Evolutionary conservation across 1,284 basidiomycete genomes (phyloP).

Genomic region (Cryptococcus floricola): DNA sequence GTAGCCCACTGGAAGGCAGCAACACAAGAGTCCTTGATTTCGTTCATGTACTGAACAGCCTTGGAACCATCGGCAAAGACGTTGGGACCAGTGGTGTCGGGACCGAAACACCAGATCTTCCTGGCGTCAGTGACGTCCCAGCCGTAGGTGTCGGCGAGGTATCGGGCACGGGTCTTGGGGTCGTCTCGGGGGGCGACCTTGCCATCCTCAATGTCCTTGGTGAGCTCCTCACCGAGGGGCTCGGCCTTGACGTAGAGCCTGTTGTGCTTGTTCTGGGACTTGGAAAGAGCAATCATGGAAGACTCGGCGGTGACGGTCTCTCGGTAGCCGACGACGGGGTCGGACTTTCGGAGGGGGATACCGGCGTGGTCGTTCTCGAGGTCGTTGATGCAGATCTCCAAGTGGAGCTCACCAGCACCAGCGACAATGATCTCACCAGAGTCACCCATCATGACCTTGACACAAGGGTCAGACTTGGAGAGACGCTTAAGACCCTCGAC

Average conservation of each 20-base stretch:
- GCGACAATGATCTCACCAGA: slow-evolving; percentile 98
- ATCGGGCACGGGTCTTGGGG: slow-evolving; percentile 93
- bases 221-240: slow-evolving; percentile 91
- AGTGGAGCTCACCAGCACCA: slow-evolving; percentile 97
- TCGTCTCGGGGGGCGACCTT: slow-evolving; percentile 89
- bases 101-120: slow-evolving; percentile 99
- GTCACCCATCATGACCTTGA: slow-evolving; percentile 90
- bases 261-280: slow-evolving; percentile 99
- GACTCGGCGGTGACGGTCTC: slow-evolving; percentile 98
- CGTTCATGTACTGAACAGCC: slow-evolving; percentile 95
- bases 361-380: slow-evolving; percentile 99
- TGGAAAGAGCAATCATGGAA: slow-evolving; percentile 92
- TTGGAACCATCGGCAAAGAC: slow-evolving; percentile 97
- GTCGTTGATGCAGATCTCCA: slow-evolving; percentile 99
- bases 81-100: slow-evolving; percentile 96
- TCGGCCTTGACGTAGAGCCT: slow-evolving; percentile 91
- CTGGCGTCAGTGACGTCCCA: slow-evolving; percentile 99
- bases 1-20: slow-evolving; percentile 99
- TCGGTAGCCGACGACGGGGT: slow-evolving; percentile 97
- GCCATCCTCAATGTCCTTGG: slow-evolving; percentile 86
- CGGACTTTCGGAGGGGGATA: slow-evolving; percentile 97
- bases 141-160: slow-evolving; percentile 92
- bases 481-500: slow-evolving; percentile 99
- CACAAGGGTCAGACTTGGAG: slow-evolving; percentile 99
- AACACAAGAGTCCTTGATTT: slow-evolving; percentile 99